Evolutionary conservation across 768 basidiomycete genomes (phyloP), one percentile per base, ranked within the genome.

Genomic region (Suillus variegatus): DNA sequence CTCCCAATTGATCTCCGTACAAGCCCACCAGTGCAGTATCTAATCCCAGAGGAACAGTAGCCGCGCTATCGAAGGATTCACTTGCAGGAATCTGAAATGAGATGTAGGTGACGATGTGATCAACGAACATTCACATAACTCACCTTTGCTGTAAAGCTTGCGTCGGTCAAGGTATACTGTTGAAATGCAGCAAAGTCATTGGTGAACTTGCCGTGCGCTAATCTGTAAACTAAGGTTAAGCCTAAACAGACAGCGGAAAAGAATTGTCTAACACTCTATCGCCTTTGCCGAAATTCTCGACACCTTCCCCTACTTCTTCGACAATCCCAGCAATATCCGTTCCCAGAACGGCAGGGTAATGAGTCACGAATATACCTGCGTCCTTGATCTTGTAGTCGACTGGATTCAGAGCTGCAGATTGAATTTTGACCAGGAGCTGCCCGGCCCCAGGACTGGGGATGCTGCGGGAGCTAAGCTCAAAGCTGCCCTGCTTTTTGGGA

Each of bases 21-120:
- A 88, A 66, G 3, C 84, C 86, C 20, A 80, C 69, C 25, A 80
- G 74, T 1, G 85, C 83, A 1, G 83, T 82, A 20, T 81, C 78
- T 14, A 86, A 71, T 0, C 72, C 81, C 6, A 83, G 70, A 13
- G 86, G 86, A 49, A 87, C 71, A 0, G 85, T 81, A 1, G 82
- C 72, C 4, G 81, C 84, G 22, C 80, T 71, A 35, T 84, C 84
- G 68, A 82, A 83, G 5, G 79, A 72, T 28, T 83, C 9, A 40
- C 78, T 79, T 16, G 70, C 65, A 2, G 86, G 85, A 46, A 87
- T 80, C 82, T 85, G 49, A 9, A 25, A 43, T 28, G 25, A 16
- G 3, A 20, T 32, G 4, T 43, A 6, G 57, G 1, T 2, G 10
- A 28, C 2, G 6, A 10, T 20, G 6, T 10, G 2, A 6, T 13